Base-by-base conservation (phyloP, 768 basidiomycete species). In the Lactarius sanguifluus region DNA sequence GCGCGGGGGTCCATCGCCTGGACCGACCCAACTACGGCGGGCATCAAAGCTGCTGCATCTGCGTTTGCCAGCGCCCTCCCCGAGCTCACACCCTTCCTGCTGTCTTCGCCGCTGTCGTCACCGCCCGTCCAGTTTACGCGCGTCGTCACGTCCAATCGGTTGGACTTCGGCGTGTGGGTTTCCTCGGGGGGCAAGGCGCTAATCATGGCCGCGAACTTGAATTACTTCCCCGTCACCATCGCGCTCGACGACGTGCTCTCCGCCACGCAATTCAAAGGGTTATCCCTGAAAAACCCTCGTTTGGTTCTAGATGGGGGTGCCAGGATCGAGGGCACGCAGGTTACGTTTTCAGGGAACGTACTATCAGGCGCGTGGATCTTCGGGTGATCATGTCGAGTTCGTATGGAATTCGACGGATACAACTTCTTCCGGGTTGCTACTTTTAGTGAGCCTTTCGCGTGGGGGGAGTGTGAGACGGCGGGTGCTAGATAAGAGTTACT, bases 1-100 rank as follows among this genome's bases (percentile, higher is more conserved):
- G 88, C 79, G 2, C 73, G 86, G 9, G 88, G 77, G 55, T 71
- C 74, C 54, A 75, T 82, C 32, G 74, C 79, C 1, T 82, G 81
- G 80, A 76, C 76, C 57, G 79, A 80, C 64, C 80, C 81, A 2
- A 80, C 79, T 1, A 72, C 81, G 0, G 59, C 69, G n/a, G 78
- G 77, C 60, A 76, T 82, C 68, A 79, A 78, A 68, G 69, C 71
- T 5, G 72, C 75, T 12, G 80, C 80, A 2, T 72, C 79, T 0
- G 34, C 62, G 16, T 76, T 81, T 43, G 76, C 79, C 5, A 64
- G 59, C 38, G 71, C 76, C 1, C 74, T 81, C 9, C 62, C 72
- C 7, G 47, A 45, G 25, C 60, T 69, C 50, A 60, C 41, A 1
- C 68, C 64, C 6, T 66, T 59, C 59, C 18, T 69, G 32, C 40